Evolutionary conservation across 2,329 filamentous ascomycete genomes (phyloP), one percentile per base, ranked within the genome.

Genomic region (Trichoderma pleuroti): DNA sequence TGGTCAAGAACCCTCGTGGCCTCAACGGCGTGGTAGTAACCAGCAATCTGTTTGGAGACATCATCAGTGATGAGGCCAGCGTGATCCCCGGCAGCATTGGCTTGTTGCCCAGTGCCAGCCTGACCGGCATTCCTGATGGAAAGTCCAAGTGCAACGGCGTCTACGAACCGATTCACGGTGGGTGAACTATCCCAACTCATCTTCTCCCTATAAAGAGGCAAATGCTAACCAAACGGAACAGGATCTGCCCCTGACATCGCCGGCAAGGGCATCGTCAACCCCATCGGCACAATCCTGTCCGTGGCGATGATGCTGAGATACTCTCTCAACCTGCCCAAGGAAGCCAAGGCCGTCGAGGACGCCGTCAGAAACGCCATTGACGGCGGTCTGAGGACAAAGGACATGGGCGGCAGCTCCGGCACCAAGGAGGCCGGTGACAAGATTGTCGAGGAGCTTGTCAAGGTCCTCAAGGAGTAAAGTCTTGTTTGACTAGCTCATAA

Each of bases 81-180:
- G 94, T 97, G 64, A 98, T 98, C 76, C 93, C 95, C 4, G 95
- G 95, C 18, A 94, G 91, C 76, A 89, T 98, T 76, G 95, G 96
- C 34, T 85, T 98, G 74, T 84, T 97, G 75, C 95, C 95, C 30
- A 95, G 92, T 80, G 95, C 95, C 14, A 96, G 92, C 81, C 84
- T 98, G 79, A 92, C 91, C 74, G 93, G 92, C 52, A 90, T 97
- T 72, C 95, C 95, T 0, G 93, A 97, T 80, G 93, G 93, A 69
- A 92, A 93, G 85, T 88, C 86, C 76, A 91, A 88, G 80, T 93
- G 94, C 79, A 97, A 97, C 80, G 95, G 94, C 76, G 97, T 98
- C 78, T 99, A 97, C 81, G 95, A 98, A 86, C 95, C 95, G 30
- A 98, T 99, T 76, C 95, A 99, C 81, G 94, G 93, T 93, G 85